phyloP scores from a whole-genome alignment of 1,284 basidiomycete genomes.

The Naganishia cerealis region DNA sequence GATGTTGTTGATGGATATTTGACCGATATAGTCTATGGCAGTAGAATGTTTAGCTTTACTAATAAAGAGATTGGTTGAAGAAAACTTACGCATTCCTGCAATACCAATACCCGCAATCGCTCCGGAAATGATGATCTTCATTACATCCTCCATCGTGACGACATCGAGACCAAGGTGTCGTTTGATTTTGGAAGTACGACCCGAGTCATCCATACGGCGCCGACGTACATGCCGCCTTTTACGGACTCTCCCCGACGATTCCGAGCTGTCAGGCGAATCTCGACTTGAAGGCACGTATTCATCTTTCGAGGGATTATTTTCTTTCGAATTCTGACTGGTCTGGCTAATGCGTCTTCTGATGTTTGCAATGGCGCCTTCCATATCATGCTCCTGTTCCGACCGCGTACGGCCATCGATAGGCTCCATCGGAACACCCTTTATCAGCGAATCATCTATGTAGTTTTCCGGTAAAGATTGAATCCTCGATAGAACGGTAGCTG shows the following conservation, averaged over 20 bases:
- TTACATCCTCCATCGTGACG: conserved; percentile 50
- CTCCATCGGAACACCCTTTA: background rate
- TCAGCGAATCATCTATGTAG: conserved; percentile 37
- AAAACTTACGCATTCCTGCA: conserved; percentile 55
- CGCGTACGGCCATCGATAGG: background rate
- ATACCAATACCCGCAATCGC: conserved; percentile 55
- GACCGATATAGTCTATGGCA: conserved; percentile 55
- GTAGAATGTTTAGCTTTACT: conserved; percentile 13
- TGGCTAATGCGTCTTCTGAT: conserved; percentile 4
- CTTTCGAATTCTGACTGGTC: background rate
- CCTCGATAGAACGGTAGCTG: conserved; percentile 37
- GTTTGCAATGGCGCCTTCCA: background rate
- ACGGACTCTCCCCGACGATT: background rate
- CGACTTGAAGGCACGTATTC: background rate
- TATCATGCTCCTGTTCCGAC: background rate
- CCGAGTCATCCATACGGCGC: background rate
- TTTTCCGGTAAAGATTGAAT: conserved; percentile 51
- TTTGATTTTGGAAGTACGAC: conserved; percentile 23
- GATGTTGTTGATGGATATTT: conserved; percentile 54
- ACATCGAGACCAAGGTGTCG: conserved; percentile 50
- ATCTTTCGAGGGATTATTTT: background rate
- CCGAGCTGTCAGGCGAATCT: background rate
- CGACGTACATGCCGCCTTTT: background rate
- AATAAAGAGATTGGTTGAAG: background rate
- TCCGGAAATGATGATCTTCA: conserved; percentile 54